Conservation (phyloP, 495 filamentous ascomycete genomes). For the Penicillium canariense region DNA sequence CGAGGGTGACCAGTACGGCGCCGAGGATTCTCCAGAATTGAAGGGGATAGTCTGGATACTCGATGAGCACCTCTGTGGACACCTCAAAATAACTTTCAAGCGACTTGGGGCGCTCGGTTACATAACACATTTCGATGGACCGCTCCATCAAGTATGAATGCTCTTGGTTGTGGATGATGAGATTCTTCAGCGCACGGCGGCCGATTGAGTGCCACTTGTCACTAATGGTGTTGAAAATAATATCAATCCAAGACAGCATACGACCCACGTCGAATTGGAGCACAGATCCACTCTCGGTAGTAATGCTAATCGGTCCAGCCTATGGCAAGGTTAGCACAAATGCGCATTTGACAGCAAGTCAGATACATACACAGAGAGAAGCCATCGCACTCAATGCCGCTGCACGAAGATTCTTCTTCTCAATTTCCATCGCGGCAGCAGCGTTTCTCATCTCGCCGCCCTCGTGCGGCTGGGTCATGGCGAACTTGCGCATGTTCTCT, state of each 20-base stretch:
- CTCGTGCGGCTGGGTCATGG: constrained; percentile 65
- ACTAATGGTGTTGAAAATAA: constrained; percentile 85
- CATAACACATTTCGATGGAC: constrained; percentile 85
- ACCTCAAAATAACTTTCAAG: constrained; percentile 96
- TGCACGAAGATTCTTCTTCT: constrained; percentile 86
- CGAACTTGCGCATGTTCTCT: constrained; percentile 79
- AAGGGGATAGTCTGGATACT: constrained; percentile 73
- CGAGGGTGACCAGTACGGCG: constrained; percentile 84
- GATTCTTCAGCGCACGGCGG: constrained; percentile 81
- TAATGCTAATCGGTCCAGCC: constrained; percentile 84
- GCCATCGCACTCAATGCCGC: constrained; percentile 96
- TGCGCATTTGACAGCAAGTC: background rate
- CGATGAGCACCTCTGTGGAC: constrained; percentile 78
- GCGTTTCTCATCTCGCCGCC: constrained; percentile 68
- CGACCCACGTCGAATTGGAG: constrained; percentile 88
- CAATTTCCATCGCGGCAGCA: constrained; percentile 90
- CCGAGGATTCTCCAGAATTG: constrained; percentile 88
- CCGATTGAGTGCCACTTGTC: constrained; percentile 93
- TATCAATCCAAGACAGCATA: constrained; percentile 91
- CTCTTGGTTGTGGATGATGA: constrained; percentile 86
- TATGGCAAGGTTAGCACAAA: constrained; percentile 21
- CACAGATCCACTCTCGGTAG: constrained; percentile 75
- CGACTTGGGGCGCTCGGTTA: constrained; percentile 64
- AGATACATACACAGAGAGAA: constrained; percentile 68
- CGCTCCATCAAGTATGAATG: constrained; percentile 79